Evolutionary conservation across 768 basidiomycete genomes (phyloP), one percentile per base, ranked within the genome.

Genomic region (Pluteus cervinus): DNA sequence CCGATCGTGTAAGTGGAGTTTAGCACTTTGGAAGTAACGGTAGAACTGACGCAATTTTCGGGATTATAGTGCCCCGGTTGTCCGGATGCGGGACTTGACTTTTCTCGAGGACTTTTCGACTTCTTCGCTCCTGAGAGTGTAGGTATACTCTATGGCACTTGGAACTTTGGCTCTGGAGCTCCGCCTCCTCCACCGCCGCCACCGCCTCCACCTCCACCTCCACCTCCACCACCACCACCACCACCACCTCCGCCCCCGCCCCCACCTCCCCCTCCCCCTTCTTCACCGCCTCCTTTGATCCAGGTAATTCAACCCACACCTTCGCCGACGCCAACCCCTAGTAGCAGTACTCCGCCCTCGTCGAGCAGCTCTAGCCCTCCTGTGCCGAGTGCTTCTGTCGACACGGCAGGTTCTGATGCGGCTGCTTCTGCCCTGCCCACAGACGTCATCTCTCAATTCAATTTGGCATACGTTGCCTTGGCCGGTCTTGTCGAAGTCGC

Each of bases 51-150:
- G 21, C 33, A 34, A 34, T 35, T 22, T 14, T 9, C 12, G n/a
- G 20, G 24, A 41, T 18, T 37, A 8, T 48, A 73, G 61, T 77
- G 75, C 50, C 65, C 66, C 7, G 61, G 62, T 5, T 77, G 75
- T 47, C 57, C 58, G 4, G 66, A 54, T 33, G 68, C 62, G 4
- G 71, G 58, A 9, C 61, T 77, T 22, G 75, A 77, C 45, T 42
- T 76, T 23, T 60, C 63, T 9, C 52, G 56, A 17, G 62, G 67
- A 16, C 57, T 76, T 15, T 75, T 77, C 60, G 44, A 50, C 14
- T 60, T 48, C 47, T 70, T 76, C 44, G 62, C 59, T 1, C 43
- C 50, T 24, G 39, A 41, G 22, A 55, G 50, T 37, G 50, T 42
- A 3, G 72, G 71, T 14, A 53, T 62, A 4, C 54, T 72, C 46